phyloP scores from a whole-genome alignment of 805 yeast genomes.

The Monosporozyma servazzii region DNA sequence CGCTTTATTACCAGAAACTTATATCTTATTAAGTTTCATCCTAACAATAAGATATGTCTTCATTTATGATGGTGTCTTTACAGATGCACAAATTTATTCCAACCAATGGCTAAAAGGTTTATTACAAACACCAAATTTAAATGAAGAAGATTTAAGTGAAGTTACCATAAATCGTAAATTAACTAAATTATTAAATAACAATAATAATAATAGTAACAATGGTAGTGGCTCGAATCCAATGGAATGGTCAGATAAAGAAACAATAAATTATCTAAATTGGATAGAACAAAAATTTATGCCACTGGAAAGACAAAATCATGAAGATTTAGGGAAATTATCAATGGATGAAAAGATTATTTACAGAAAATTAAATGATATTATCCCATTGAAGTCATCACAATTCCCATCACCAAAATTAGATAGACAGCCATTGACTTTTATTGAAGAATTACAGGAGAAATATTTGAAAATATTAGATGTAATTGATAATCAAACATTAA shows the following conservation, averaged over 20 bases:
- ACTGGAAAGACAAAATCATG: slow-evolving; percentile 4
- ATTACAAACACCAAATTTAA: not conserved
- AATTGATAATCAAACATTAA: slow-evolving; percentile 3
- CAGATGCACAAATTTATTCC: slow-evolving; percentile 9
- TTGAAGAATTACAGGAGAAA: slow-evolving; percentile 21
- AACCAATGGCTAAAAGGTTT: slow-evolving; percentile 6
- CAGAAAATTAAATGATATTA: slow-evolving; percentile 21
- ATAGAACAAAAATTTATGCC: slow-evolving; percentile 18
- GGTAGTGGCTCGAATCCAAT: slow-evolving; percentile 5
- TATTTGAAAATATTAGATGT: slow-evolving; percentile 11
- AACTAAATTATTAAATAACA: slow-evolving; percentile 1
- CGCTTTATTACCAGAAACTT: slow-evolving; percentile 13
- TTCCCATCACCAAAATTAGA: not conserved
- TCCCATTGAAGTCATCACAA: slow-evolving; percentile 14
- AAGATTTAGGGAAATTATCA: slow-evolving; percentile 9
- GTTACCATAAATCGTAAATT: slow-evolving; percentile 4
- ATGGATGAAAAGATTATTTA: slow-evolving; percentile 27
- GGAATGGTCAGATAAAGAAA: slow-evolving; percentile 16
- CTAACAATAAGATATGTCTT: slow-evolving; percentile 17
- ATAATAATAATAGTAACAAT: slow-evolving; percentile 1
- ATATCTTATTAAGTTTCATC: slow-evolving; percentile 16
- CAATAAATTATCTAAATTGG: slow-evolving; percentile 23
- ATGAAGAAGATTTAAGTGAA: slow-evolving; percentile 2
- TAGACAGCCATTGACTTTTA: slow-evolving; percentile 6
- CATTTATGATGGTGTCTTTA: slow-evolving; percentile 9